These are phyloP conservation scores for Pichia gijzeniarum DNA, from an alignment of 805 yeast genomes.

Conservation along the genomic window DNA sequence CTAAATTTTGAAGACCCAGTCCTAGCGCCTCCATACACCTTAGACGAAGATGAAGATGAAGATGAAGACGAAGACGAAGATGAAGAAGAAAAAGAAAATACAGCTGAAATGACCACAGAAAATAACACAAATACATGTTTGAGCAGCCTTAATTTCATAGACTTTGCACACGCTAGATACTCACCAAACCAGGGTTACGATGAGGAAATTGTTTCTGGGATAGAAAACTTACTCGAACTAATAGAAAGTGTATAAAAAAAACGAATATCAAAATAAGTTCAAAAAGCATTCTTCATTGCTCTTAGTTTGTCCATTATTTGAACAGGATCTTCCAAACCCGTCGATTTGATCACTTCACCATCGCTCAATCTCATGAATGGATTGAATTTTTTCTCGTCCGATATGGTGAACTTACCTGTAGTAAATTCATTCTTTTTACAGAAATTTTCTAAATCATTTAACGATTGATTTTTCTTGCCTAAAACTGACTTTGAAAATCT, in stretches of 20 bases:
- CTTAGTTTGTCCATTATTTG: constrained; percentile 71
- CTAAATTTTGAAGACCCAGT: constrained; percentile 35
- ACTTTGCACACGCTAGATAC: constrained; percentile 80
- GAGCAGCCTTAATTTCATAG: constrained; percentile 65
- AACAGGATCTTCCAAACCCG: constrained; percentile 44
- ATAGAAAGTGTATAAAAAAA: constrained; percentile 28
- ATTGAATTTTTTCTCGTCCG: constrained; percentile 74
- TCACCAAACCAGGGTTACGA: constrained; percentile 64
- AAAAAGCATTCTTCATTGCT: constrained; percentile 63
- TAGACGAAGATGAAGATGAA: constrained; percentile 30
- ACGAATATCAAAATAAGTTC: constrained; percentile 2
- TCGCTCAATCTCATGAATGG: constrained; percentile 85
- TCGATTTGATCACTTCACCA: constrained; percentile 49
- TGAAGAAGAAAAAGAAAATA: constrained; percentile 23
- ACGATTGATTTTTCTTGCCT: constrained; percentile 39
- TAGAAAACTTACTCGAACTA: constrained; percentile 49
- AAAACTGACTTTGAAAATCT: constrained; percentile 67
- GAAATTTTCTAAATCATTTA: constrained; percentile 48
- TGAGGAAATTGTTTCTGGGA: constrained; percentile 62
- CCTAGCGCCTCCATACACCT: constrained; percentile 22
- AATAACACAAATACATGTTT: constrained; percentile 32
- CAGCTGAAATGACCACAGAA: constrained; percentile 23
- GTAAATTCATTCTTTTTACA: constrained; percentile 55
- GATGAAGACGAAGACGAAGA: constrained; percentile 22
- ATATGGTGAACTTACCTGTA: constrained; percentile 81